Base-by-base conservation (phyloP, 2,329 filamentous ascomycete species). In the Phaeosphaeriaceae sp. region DNA sequence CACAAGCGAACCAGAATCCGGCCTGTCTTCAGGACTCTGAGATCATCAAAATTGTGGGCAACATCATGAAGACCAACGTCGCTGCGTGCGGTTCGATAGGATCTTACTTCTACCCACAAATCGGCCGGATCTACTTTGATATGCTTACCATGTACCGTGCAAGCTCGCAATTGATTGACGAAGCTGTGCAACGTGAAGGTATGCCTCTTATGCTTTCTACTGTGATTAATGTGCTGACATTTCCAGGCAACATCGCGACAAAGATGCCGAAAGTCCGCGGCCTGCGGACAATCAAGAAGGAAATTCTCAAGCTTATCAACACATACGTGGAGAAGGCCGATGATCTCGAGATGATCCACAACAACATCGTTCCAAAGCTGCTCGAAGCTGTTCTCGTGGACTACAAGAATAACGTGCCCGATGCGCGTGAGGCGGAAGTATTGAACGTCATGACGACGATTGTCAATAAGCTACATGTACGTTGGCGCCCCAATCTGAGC, bases 31-130 rank as follows among this genome's bases (percentile, higher is more conserved):
- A 98, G 77, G 93, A 98, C 72, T 84, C 89, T 11, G 93, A 99
- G 68, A 96, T 93, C 0, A 98, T 99, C 82, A 99, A 99, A 83
- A 89, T 99, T 67, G 93, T 99, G 62, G 95, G 95, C 66, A 99
- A 99, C 80, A 97, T 99, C 76, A 99, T 99, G 95, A 99, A 99
- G 86, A 99, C 95, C 0, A 99, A 99, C 71, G 95, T 99, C 4
- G 94, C 96, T n/a, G 95, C 95, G 36, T 99, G 95, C 78, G 92
- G 91, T 36, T 98, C 95, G 0, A 95, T 99, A 57, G 95, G 96
- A 33, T 89, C 92, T 52, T 99, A 98, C 80, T 99, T 99, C 79
- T 97, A 97, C 74, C 94, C 95, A 13, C 95, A 99, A 76, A 97
- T 99, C 69, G 95, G 94, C 42, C 90, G 93, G 56, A 98, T 99